Percentiles rank a stretch among this genome's conserved stretches.
Evolutionary conservation across 75 land plant species (phyloP).

Genomic region (Isoetes taiwanensis): DNA sequence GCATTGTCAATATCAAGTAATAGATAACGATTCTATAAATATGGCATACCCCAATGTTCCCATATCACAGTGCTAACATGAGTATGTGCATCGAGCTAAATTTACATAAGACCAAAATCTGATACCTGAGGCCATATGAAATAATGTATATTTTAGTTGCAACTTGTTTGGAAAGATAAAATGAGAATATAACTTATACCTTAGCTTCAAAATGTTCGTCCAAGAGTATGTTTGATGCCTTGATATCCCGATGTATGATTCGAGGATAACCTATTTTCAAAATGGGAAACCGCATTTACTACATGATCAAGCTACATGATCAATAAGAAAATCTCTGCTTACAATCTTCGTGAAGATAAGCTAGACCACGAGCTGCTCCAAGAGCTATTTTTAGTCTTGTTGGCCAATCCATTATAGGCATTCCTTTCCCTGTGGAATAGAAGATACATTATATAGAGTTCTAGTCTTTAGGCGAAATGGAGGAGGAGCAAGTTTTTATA

Average conservation of each 20-base stretch:
- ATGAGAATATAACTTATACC: not conserved
- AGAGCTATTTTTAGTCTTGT: conserved; percentile 3
- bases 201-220: not conserved
- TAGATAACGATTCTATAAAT: too few species aligned
- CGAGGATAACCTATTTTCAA: not conserved
- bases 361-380: conserved; percentile 3
- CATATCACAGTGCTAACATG: conserved; percentile 1
- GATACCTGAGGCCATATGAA: not conserved
- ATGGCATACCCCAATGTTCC: conserved; percentile 3
- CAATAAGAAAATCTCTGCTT: not conserved
- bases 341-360: conserved; percentile 8
- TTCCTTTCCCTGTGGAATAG: not conserved
- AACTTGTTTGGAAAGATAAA: not conserved
- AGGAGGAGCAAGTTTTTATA: too few species aligned
- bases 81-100: not conserved
- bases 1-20: too few species aligned
- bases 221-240: conserved; percentile 4
- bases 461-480: too few species aligned
- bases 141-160: not conserved
- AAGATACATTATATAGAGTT: not conserved
- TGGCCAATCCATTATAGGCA: not conserved
- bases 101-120: not conserved
- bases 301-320: not conserved
- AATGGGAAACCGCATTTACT: not conserved
- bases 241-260: conserved; percentile 2